phyloP scores from a whole-genome alignment of 352 stramenopile genomes.

The Globisporangium cylindrosporum region DNA sequence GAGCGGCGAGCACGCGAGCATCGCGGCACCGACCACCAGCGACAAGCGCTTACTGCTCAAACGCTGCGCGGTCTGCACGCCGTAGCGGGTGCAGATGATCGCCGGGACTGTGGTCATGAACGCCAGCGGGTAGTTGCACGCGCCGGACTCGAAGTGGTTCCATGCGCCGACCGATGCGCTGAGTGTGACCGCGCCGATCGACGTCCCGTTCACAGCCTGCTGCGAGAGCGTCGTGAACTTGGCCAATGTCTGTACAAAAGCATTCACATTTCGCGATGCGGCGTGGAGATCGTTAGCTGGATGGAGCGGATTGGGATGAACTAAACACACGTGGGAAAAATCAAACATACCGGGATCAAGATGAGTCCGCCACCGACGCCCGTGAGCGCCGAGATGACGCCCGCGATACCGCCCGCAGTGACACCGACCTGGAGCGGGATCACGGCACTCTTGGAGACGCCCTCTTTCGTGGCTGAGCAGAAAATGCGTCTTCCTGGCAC shows the following conservation, averaged over 20 bases:
- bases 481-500: constrained; percentile 33
- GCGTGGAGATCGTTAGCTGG: neutral
- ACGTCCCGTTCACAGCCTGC: constrained; percentile 83
- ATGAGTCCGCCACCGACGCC: constrained; percentile 81
- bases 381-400: constrained; percentile 73
- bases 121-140: constrained; percentile 78
- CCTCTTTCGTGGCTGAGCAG: constrained; percentile 44
- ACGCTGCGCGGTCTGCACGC: constrained; percentile 70
- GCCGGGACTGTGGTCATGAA: constrained; percentile 68
- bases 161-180: constrained; percentile 60
- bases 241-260: constrained; percentile 49
- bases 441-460: constrained; percentile 23
- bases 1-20: constrained; percentile 72
- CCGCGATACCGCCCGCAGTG: constrained; percentile 52
- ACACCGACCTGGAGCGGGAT: constrained; percentile 51
- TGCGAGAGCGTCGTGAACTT: constrained; percentile 79
- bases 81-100: constrained; percentile 76
- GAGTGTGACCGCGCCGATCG: constrained; percentile 73
- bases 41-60: constrained; percentile 75
- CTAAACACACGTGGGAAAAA: neutral
- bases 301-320: neutral
- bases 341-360: constrained; percentile 63
- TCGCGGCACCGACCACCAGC: constrained; percentile 71
- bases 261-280: neutral
- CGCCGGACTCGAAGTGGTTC: constrained; percentile 66